Percentiles rank a stretch among this genome's conserved stretches.
These are phyloP conservation scores for Zymoseptoria pseudotritici DNA, from an alignment of 2,329 filamentous ascomycete species.

Conservation along the genomic window DNA sequence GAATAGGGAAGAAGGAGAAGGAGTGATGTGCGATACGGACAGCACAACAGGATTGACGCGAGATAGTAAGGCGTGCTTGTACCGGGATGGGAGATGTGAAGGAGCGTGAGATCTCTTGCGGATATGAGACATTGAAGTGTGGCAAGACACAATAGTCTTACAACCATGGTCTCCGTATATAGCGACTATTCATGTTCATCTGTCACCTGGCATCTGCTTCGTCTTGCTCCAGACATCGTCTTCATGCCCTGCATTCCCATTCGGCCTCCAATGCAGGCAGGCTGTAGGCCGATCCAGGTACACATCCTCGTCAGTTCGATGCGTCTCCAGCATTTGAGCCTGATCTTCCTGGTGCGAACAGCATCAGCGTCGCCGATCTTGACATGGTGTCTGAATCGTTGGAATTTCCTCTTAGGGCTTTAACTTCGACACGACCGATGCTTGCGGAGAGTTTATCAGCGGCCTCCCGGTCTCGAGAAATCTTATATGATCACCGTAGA, in stretches of 20 bases:
- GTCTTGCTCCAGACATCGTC: neutral
- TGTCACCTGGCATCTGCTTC: neutral
- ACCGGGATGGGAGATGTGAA: neutral
- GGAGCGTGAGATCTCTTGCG: neutral
- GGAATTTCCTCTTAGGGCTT: neutral
- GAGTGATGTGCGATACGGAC: neutral
- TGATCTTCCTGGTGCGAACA: neutral
- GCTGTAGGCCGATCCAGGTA: neutral
- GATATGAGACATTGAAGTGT: neutral
- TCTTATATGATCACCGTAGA: neutral
- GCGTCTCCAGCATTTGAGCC: neutral
- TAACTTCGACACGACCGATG: neutral
- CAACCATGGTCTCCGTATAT: neutral
- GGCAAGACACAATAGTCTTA: neutral
- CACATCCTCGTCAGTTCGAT: neutral
- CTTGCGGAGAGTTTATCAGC: neutral
- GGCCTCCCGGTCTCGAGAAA: neutral
- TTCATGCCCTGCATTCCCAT: neutral
- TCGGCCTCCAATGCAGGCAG: too few relatives aligned
- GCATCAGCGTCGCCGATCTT: neutral
- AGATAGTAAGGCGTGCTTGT: neutral
- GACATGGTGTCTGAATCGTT: neutral
- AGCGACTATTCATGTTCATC: neutral
- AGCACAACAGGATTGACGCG: neutral
- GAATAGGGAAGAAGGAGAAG: conserved; percentile 1